phyloP scores from a whole-genome alignment of 169 alveolate genomes.

The Eimeria praecox region DNA sequence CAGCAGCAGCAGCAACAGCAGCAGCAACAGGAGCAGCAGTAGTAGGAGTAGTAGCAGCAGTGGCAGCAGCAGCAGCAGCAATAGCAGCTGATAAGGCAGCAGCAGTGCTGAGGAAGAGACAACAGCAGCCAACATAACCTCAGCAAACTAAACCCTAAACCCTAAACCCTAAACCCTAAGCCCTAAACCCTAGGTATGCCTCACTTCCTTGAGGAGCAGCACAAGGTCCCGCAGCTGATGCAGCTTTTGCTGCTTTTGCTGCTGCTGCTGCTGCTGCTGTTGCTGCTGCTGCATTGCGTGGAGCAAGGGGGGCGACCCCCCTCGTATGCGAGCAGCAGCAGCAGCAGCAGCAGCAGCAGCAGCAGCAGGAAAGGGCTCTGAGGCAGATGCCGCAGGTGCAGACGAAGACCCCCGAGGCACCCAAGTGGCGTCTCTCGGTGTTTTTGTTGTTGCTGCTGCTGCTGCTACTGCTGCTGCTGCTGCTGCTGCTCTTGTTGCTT shows the following conservation, averaged over 20 bases:
- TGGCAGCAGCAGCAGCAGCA: not conserved
- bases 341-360: constrained; percentile 23
- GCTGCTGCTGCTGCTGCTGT: constrained; percentile 43
- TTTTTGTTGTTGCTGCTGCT: constrained; percentile 27
- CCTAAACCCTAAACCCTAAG: not conserved
- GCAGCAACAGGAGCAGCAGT: constrained; percentile 43
- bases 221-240: constrained; percentile 59
- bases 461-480: constrained; percentile 50
- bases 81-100: not conserved
- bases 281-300: constrained; percentile 23
- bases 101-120: no score
- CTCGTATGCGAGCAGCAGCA: constrained; percentile 17
- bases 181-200: not conserved
- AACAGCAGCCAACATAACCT: not conserved
- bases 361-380: not conserved
- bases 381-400: not conserved
- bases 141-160: not conserved
- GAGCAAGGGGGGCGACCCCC: constrained; percentile 24
- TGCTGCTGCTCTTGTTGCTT: constrained; percentile 30
- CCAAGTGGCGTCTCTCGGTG: not conserved
- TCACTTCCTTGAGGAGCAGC: constrained; percentile 19
- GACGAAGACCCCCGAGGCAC: constrained; percentile 8
- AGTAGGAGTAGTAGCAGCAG: not conserved
- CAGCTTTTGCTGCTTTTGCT: constrained; percentile 39
- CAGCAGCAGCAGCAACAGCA: constrained; percentile 58